Evolutionary conservation across 768 basidiomycete species (phyloP), one percentile per base, ranked within the genome.

Genomic region (Boletus rubescentipes): DNA sequence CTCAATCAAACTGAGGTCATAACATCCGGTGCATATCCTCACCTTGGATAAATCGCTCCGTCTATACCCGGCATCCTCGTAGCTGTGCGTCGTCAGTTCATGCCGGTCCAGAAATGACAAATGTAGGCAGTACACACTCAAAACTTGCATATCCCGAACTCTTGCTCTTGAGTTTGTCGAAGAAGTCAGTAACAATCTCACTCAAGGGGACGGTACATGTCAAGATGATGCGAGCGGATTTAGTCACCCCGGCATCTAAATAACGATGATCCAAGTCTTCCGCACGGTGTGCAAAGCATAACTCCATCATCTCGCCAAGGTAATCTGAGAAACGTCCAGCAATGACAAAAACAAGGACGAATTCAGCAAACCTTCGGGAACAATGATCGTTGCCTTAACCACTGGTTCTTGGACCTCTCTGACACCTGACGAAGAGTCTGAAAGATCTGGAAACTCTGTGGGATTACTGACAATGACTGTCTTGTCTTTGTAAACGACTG

Each of bases 161-260:
- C 48, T 93, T 82, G 64, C 92, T 88, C 73, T 99, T 99, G 50
- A 99, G 79, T 65, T 90, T 85, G 68, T 95, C 91, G 68, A 97
- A 98, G 69, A 99, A 98, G 71, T 93, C 85, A 2, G 91, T 92
- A 3, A 98, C 93, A 51, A 98, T 91, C 71, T 96, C 93, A 64
- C 87, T 87, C 58, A 98, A 73, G 20, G 96, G 96, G n/a, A 98
- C 67, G 2, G 76, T 80, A 63, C 91, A 95, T 12, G 83, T 88
- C 58, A 98, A 72, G 49, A 96, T 89, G 36, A 90, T 81, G 23
- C 93, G 84, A 9, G 87, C 74, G 7, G 69, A 70, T 21, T 53
- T 46, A 3, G 63, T 54, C n/a, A 37, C 48, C 20, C 73, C 70
- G n/a, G 73, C 69, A 49, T 96, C 93, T 18, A 98, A 77, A 66